Base-by-base conservation (phyloP, 2,329 filamentous ascomycete species). In the Lasiodiplodia gonubiensis region DNA sequence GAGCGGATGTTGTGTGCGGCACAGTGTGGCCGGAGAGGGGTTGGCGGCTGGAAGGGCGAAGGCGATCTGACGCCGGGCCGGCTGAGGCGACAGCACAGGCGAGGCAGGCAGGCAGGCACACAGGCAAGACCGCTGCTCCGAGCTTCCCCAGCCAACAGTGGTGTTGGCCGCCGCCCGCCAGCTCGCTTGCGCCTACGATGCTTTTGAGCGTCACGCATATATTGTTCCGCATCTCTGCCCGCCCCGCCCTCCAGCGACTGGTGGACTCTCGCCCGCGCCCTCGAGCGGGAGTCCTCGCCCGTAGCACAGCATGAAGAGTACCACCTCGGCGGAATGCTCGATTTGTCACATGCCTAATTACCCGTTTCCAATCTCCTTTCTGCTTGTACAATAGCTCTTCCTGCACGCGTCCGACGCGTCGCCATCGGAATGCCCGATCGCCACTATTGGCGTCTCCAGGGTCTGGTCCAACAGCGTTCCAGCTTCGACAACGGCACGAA, bases 1-100 rank as follows among this genome's bases (percentile, higher is more conserved):
- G 37, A 27, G 54, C 49, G 27, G 57, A 48, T 33, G 57, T 61
- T 48, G 23, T 61, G 57, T 33, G 57, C 57, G 57, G 57, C 57
- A 42, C 37, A 27, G 25, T 14, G 57, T 48, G 57, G 57, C 39
- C 57, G 57, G 39, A 61, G 57, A 61, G 57, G 57, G 57, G 57
- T 61, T 61, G 57, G 57, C 57, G 57, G 57, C 39, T 61, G 57
- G 57, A 27, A 61, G 39, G 57, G 54, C 54, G 23, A 42, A 27
- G 23, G 23, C 27, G 35, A 33, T 33, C 30, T 33, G 30, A 33
- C 30, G 30, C 55, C 55, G 57, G 39, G 39, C 39, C 39, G 57
- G 57, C 57, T 61, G 57, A 49, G 55, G 57, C 57, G 39, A 59
- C 55, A 59, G 39, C 39, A 46, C 57, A 49, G 57, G 57, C 55